Evolutionary conservation across 1,284 basidiomycete species (phyloP), one percentile per base, ranked within the genome.

Genomic region (Lentinus polychrous): DNA sequence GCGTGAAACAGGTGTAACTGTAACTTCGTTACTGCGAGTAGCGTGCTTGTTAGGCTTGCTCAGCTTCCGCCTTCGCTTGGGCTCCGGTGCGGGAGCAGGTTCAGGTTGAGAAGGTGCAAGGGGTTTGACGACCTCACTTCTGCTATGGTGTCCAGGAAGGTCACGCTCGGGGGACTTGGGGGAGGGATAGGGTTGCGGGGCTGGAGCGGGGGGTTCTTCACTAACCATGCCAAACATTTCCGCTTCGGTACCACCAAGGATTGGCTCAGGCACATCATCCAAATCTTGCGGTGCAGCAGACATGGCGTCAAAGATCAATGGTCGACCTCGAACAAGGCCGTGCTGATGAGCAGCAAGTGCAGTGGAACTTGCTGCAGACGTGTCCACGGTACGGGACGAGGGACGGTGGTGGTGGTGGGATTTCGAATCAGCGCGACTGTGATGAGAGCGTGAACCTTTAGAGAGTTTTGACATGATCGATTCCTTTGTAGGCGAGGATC

Each of bases 231-330:
- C 41, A 32, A 52, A 46, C n/a, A 22, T 40, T 34, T 32, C 39
- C 8, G n/a, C 43, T 15, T 49, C 42, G 24, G 39, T 38, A 7
- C 45, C 46, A 1, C 33, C 51, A 23, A 38, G 43, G 8, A 36
- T 34, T 49, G 50, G 35, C n/a, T 22, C 48, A n/a, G 54, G 54
- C 34, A 60, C 57, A 17, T 52, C 44, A 36, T 59, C 58, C 32
- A 37, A 23, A 7, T 45, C 32, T 15, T 49, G 12, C 4, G 53
- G 27, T 32, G 57, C 50, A 10, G 53, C 51, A 3, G 55, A 52
- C 60, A 60, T 60, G 27, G 62, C 57, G 3, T 61, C 60, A 52
- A 67, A 64, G 45, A 63, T 66, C 42, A 59, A 57, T 24, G 64
- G 62, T 10, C 58, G 55, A 22, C 63, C 61, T 17, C 54, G 59